phyloP scores from a whole-genome alignment of 768 basidiomycete genomes.

The Phanerodontia chrysosporium region DNA sequence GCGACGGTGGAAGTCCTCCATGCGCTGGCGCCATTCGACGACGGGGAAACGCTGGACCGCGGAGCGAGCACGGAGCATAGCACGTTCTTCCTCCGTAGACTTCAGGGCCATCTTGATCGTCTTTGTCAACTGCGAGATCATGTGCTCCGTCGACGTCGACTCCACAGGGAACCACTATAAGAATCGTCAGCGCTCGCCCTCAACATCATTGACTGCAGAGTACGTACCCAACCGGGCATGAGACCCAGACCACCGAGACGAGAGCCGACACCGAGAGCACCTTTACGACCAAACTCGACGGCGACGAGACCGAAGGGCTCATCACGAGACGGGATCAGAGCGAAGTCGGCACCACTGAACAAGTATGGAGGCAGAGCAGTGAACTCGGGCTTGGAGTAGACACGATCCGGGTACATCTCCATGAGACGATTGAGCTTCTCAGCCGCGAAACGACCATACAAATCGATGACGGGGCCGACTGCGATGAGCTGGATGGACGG shows the following conservation, averaged over 20 bases:
- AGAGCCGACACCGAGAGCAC: constrained; percentile 92
- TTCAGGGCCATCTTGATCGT: constrained; percentile 93
- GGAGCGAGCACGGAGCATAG: constrained; percentile 88
- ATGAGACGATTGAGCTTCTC: constrained; percentile 90
- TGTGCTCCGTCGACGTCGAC: constrained; percentile 87
- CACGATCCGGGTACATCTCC: constrained; percentile 92
- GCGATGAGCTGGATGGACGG: constrained; percentile 81
- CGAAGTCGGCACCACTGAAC: constrained; percentile 94
- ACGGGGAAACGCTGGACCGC: constrained; percentile 97
- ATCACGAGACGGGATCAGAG: constrained; percentile 91
- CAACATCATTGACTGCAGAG: background rate
- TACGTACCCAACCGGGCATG: constrained; percentile 94
- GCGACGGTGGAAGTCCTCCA: constrained; percentile 91
- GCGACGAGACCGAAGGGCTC: constrained; percentile 96
- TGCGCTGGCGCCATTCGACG: constrained; percentile 94
- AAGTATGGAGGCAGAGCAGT: constrained; percentile 90
- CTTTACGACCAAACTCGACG: constrained; percentile 94
- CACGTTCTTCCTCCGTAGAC: constrained; percentile 86
- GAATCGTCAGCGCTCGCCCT: background rate
- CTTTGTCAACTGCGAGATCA: constrained; percentile 91
- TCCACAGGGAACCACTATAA: constrained; percentile 94
- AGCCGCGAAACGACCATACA: constrained; percentile 93
- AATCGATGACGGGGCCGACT: constrained; percentile 92
- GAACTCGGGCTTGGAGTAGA: constrained; percentile 96
- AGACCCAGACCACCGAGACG: constrained; percentile 91